phyloP scores from a whole-genome alignment of 805 yeast genomes.

The Wickerhamiella brachini region DNA sequence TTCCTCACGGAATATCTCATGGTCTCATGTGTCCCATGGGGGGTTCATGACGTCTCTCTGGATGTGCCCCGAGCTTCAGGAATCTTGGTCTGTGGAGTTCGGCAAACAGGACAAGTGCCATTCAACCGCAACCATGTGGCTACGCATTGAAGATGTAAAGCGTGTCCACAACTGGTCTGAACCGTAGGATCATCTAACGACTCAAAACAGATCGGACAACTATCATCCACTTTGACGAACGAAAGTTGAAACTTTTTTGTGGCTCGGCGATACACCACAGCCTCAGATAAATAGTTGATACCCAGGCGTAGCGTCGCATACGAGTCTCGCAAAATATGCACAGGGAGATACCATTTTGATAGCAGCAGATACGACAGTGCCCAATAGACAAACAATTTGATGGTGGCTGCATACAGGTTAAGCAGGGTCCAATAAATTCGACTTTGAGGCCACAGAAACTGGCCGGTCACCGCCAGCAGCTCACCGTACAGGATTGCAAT shows the following conservation, averaged over 20 bases:
- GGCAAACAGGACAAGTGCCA: conserved; percentile 8
- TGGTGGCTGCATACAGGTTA: neutral
- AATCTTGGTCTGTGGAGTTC: neutral
- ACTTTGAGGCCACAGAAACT: conserved; percentile 1
- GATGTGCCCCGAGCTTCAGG: no score
- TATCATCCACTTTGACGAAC: neutral
- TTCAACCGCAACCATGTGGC: conserved; percentile 4
- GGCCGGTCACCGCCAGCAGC: conserved; percentile 3
- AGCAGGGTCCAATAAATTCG: neutral
- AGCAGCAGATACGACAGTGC: conserved; percentile 5
- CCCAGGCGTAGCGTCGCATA: conserved; percentile 3
- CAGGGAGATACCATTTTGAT: conserved; percentile 7
- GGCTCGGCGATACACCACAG: conserved; percentile 6
- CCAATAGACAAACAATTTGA: conserved; percentile 5
- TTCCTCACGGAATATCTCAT: no score
- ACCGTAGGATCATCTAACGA: conserved; percentile 1
- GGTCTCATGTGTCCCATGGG: no score
- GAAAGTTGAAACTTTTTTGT: neutral
- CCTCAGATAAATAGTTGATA: neutral
- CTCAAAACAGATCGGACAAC: conserved; percentile 8
- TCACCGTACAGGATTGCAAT: conserved; percentile 9
- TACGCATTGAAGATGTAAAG: conserved; percentile 6
- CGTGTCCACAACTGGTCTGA: conserved; percentile 5
- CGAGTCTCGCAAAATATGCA: conserved; percentile 7
- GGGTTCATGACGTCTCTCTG: no score